Evolutionary conservation across 345 rosid species (phyloP).

Genomic region (Heritiera littoralis): DNA sequence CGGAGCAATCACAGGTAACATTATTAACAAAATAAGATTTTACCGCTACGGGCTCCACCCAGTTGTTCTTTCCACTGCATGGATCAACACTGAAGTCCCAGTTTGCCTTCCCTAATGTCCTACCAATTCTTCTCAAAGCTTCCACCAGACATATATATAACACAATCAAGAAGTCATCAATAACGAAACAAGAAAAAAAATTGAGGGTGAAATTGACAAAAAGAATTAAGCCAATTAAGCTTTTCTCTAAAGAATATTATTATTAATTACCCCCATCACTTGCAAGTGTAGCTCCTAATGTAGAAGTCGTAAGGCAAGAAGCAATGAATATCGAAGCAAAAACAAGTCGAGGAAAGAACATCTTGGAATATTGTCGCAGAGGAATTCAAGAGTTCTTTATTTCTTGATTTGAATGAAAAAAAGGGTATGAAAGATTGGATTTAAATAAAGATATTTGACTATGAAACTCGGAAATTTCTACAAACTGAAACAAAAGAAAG

Average conservation of each 20-base stretch:
- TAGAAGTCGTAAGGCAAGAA: conserved; percentile 25
- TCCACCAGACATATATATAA: conserved; percentile 31
- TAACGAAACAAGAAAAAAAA: too few relatives aligned
- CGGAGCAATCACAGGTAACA: too few relatives aligned
- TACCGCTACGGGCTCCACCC: too few relatives aligned
- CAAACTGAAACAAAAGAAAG: too few relatives aligned
- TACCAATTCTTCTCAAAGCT: conserved; percentile 42
- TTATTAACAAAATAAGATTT: too few relatives aligned
- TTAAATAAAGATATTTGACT: too few relatives aligned
- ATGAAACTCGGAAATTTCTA: too few relatives aligned
- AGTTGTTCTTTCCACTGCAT: too few relatives aligned
- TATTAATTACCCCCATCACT: conserved; percentile 36
- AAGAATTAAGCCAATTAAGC: too few relatives aligned
- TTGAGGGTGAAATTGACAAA: too few relatives aligned
- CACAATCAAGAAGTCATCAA: background rate
- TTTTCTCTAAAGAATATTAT: background rate
- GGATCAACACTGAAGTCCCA: conserved; percentile 60
- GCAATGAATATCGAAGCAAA: conserved; percentile 16
- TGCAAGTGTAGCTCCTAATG: conserved; percentile 32
- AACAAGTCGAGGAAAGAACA: conserved; percentile 15
- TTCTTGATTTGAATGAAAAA: background rate
- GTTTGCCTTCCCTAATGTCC: conserved; percentile 39
- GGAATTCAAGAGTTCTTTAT: background rate
- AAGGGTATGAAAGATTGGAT: background rate
- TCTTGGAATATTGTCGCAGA: background rate